These are phyloP conservation scores for Aspergillus indologenus DNA, from an alignment of 495 filamentous ascomycete genomes.

Conservation along the genomic window DNA sequence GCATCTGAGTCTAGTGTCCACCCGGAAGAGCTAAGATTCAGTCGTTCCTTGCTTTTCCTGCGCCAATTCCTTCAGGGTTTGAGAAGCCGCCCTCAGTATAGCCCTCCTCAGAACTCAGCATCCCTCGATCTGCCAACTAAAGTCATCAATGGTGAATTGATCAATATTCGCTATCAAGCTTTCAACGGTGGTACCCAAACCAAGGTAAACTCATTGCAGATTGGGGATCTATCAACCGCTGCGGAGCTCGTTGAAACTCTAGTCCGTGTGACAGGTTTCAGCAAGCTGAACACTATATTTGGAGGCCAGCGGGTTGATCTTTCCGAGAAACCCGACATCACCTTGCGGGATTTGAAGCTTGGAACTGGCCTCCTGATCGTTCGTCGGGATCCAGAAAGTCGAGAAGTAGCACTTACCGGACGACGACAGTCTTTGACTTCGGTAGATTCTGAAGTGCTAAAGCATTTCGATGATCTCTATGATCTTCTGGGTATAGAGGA, in stretches of 20 bases:
- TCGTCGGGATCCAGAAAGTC: conserved; percentile 39
- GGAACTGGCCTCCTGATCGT: conserved; percentile 61
- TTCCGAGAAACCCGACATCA: conserved; percentile 34
- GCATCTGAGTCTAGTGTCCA: conserved; percentile 35
- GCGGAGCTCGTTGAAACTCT: conserved; percentile 63
- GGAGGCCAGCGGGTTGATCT: conserved; percentile 51
- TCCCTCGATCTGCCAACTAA: conserved; percentile 40
- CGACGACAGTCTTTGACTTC: conserved; percentile 39
- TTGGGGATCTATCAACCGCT: conserved; percentile 68
- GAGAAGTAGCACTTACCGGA: conserved; percentile 26
- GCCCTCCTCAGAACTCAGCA: conserved; percentile 36
- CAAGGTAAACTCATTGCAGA: conserved; percentile 54
- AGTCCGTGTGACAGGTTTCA: conserved; percentile 64
- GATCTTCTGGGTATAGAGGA: conserved; percentile 74
- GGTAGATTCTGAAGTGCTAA: conserved; percentile 72
- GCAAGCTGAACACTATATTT: conserved; percentile 56
- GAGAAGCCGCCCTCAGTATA: conserved; percentile 52
- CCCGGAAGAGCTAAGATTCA: conserved; percentile 59
- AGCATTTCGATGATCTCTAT: conserved; percentile 85
- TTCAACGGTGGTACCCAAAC: conserved; percentile 59
- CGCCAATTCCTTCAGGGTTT: conserved; percentile 55
- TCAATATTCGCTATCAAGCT: conserved; percentile 70
- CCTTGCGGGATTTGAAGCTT: conserved; percentile 44
- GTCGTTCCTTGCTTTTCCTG: conserved; percentile 60
- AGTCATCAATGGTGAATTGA: conserved; percentile 52